phyloP scores from a whole-genome alignment of 2,329 filamentous ascomycete genomes.

The Venturia pyrina region DNA sequence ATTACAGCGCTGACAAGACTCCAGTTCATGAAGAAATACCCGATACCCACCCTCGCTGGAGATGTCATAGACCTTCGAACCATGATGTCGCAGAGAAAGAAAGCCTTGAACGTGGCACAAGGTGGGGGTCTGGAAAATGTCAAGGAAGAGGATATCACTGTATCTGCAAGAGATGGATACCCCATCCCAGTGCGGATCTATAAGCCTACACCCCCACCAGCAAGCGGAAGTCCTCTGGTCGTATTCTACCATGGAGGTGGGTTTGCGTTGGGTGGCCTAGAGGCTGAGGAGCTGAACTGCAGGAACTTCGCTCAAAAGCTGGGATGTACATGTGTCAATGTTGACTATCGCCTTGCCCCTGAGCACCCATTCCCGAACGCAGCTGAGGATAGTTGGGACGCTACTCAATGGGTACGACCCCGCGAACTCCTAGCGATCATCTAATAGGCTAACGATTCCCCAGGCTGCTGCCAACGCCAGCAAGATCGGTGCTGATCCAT shows the following conservation, averaged over 20 bases:
- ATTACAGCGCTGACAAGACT: background rate
- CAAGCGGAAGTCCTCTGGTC: constrained; percentile 18
- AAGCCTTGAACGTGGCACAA: background rate
- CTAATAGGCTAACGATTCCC: background rate
- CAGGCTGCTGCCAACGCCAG: constrained; percentile 18
- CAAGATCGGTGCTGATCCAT: constrained; percentile 30
- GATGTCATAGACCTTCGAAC: constrained; percentile 1
- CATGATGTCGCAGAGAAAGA: background rate
- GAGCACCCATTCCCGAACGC: constrained; percentile 40
- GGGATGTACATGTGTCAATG: constrained; percentile 35
- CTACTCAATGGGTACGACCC: constrained; percentile 29
- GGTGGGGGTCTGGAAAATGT: background rate
- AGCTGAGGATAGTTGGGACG: constrained; percentile 40
- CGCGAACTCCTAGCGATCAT: background rate
- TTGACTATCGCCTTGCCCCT: constrained; percentile 43
- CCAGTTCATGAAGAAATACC: constrained; percentile 8
- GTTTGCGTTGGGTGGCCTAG: constrained; percentile 34
- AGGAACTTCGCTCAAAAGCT: constrained; percentile 28
- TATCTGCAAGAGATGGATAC: constrained; percentile 11
- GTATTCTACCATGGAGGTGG: constrained; percentile 35
- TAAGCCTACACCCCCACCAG: constrained; percentile 6
- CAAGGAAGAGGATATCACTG: constrained; percentile 10
- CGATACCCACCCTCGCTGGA: background rate
- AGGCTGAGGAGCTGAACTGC: constrained; percentile 33
- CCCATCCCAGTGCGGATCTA: constrained; percentile 11